Evolutionary conservation across 495 filamentous ascomycete genomes (phyloP), one percentile per base, ranked within the genome.

Genomic region (Usnea hakonensis): DNA sequence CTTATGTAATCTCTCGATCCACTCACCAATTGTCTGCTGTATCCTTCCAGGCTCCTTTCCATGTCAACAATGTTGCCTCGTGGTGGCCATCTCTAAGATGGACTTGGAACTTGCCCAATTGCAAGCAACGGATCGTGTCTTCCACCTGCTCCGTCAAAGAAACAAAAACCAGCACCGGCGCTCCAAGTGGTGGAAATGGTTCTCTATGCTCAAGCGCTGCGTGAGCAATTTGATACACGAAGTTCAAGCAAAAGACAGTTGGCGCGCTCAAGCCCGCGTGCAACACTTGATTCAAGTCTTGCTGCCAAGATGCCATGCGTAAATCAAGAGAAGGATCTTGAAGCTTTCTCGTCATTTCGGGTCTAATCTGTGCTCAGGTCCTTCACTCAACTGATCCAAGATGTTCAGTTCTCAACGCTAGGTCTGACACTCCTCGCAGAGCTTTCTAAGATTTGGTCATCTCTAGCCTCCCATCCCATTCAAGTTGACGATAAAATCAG

Each of bases 121-220:
- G 36, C 44, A 60, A 28, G 55, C 14, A 35, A 35, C 78, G 41
- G 67, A 65, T 17, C 67, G 77, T 44, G 55, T 85, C 23, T 81
- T 95, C 44, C 77, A 83, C 59, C 74, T 88, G 67, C 75, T 90
- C 54, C 82, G 83, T 67, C 87, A 90, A 71, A 88, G 88, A 69
- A 91, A 92, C 74, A 86, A 85, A 66, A 93, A 93, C 72, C 90
- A 94, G 73, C 89, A 93, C 71, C 82, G 81, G 41, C 74, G 76
- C 41, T 74, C 84, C 5, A 84, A 81, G 65, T 94, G 90, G 90
- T 94, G 87, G 83, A 82, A 83, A 68, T 77, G 80, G 72, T 76
- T 91, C 50, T 81, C 83, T 40, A 79, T 84, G 63, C 74, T 94
- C 50, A 81, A 85, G 46, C 87, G 89, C 16, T 79, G 78, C 60